Conservation (phyloP, 257 asterid genomes). For the Scutellaria baicalensis region DNA sequence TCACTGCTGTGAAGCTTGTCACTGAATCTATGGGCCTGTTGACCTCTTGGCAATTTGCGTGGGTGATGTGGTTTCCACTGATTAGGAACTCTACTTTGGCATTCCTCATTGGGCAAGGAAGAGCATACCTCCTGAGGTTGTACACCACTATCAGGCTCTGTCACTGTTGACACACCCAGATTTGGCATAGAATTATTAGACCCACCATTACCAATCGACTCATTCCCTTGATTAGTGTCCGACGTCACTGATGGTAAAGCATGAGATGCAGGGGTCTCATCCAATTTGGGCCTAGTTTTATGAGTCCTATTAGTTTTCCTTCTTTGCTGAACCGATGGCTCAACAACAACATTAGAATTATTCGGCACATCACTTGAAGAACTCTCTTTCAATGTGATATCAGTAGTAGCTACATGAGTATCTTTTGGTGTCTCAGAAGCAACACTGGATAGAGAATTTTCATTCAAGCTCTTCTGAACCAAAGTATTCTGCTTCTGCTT, state of each 20-base stretch:
- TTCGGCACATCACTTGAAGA: slow-evolving; percentile 31
- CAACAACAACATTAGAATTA: slow-evolving; percentile 24
- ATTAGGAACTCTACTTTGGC: slow-evolving; percentile 38
- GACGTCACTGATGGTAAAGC: slow-evolving; percentile 27
- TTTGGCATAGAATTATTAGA: slow-evolving; percentile 29
- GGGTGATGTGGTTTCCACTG: slow-evolving; percentile 57
- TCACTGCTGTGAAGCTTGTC: slow-evolving; percentile 62
- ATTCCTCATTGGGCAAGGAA: slow-evolving; percentile 44
- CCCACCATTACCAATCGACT: slow-evolving; percentile 28
- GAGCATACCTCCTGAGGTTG: slow-evolving; percentile 31
- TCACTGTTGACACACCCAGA: slow-evolving; percentile 25
- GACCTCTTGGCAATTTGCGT: slow-evolving; percentile 55
- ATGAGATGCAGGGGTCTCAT: slow-evolving; percentile 27
- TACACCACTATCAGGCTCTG: slow-evolving; percentile 27
- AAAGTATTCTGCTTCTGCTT: slow-evolving; percentile 52
- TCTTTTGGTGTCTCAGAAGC: slow-evolving; percentile 26
- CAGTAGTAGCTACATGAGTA: slow-evolving; percentile 21
- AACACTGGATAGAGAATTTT: slow-evolving; percentile 24
- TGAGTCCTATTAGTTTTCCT: slow-evolving; percentile 45
- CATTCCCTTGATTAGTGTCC: slow-evolving; percentile 22
- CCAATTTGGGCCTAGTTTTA: slow-evolving; percentile 56
- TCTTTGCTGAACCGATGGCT: slow-evolving; percentile 43
- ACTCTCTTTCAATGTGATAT: slow-evolving; percentile 20
- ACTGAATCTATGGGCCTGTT: slow-evolving; percentile 45
- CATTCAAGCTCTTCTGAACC: slow-evolving; percentile 30